A percentile compares a stretch with the other conserved stretches of the same genome.
Evolutionary conservation across 805 yeast species (phyloP).

Genomic region (Lipomyces mesembrius): DNA sequence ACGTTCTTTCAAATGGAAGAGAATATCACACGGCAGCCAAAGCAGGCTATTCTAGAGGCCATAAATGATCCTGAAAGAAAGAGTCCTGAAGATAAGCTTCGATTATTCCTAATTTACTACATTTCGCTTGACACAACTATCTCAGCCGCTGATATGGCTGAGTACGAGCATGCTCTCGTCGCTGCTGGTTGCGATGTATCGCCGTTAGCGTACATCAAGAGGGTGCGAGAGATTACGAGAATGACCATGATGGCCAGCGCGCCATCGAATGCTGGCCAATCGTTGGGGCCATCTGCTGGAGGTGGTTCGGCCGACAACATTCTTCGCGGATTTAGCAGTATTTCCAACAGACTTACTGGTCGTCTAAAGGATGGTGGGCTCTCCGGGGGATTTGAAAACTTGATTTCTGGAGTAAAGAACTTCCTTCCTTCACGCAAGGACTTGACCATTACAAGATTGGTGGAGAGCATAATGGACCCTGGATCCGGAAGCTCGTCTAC

Average conservation of each 20-base stretch:
- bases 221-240: conserved; percentile 77
- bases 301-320: conserved; percentile 44
- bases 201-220: conserved; percentile 73
- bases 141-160: conserved; percentile 56
- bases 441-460: conserved; percentile 86
- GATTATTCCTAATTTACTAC: conserved; percentile 83
- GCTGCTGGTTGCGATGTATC: conserved; percentile 61
- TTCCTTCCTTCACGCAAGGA: conserved; percentile 85
- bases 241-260: conserved; percentile 47
- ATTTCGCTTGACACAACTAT: conserved; percentile 52
- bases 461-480: conserved; percentile 92
- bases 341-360: conserved; percentile 72
- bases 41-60: conserved; percentile 59
- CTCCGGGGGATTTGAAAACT: conserved; percentile 86
- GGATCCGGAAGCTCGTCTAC: conserved; percentile 48
- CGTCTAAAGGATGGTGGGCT: conserved; percentile 82
- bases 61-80: conserved; percentile 63
- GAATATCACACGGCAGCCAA: conserved; percentile 56
- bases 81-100: conserved; percentile 67
- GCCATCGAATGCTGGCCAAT: conserved; percentile 44
- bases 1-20: conserved; percentile 94
- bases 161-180: conserved; percentile 66
- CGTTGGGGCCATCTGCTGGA: conserved; percentile 35
- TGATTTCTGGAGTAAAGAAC: conserved; percentile 85
- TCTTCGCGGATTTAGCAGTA: conserved; percentile 62